These are phyloP conservation scores for Eragrostis nindensis DNA, from an alignment of 176 grass and related monocot species.

Conservation along the genomic window DNA sequence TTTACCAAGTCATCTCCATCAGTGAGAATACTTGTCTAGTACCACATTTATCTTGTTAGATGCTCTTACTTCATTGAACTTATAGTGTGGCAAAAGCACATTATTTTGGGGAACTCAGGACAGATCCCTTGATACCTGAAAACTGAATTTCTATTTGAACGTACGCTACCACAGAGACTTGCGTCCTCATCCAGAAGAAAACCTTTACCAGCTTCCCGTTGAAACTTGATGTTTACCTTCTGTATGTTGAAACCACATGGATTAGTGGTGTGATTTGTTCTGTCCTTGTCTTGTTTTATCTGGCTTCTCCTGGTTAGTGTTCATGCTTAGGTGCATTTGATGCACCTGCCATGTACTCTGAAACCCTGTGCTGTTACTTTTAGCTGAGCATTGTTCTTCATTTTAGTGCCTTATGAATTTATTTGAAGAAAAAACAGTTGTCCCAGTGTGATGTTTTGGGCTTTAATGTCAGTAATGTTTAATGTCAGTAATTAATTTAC, in stretches of 20 bases:
- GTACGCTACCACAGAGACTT: background rate
- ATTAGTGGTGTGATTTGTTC: background rate
- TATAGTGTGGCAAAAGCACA: background rate
- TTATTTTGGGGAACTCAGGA: slow-evolving; percentile 7
- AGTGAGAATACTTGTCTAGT: background rate
- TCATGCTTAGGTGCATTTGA: background rate
- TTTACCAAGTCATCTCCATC: background rate
- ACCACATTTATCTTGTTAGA: background rate
- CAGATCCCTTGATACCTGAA: background rate
- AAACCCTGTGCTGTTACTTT: slow-evolving; percentile 14
- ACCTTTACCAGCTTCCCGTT: background rate
- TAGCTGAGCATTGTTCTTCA: background rate
- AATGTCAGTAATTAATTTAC: background rate
- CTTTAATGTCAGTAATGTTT: background rate
- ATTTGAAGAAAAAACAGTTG: background rate
- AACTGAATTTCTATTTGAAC: background rate
- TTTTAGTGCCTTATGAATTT: slow-evolving; percentile 1
- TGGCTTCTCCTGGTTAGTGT: slow-evolving; percentile 3
- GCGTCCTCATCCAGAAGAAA: background rate
- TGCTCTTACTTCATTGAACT: background rate
- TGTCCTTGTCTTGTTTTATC: slow-evolving; percentile 22
- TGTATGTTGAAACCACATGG: slow-evolving; percentile 2
- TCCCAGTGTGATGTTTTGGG: background rate
- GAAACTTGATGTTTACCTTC: background rate
- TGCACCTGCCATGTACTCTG: background rate